Evolutionary conservation across 2,329 filamentous ascomycete genomes (phyloP).

Genomic region (Fusarium tuaranense): DNA sequence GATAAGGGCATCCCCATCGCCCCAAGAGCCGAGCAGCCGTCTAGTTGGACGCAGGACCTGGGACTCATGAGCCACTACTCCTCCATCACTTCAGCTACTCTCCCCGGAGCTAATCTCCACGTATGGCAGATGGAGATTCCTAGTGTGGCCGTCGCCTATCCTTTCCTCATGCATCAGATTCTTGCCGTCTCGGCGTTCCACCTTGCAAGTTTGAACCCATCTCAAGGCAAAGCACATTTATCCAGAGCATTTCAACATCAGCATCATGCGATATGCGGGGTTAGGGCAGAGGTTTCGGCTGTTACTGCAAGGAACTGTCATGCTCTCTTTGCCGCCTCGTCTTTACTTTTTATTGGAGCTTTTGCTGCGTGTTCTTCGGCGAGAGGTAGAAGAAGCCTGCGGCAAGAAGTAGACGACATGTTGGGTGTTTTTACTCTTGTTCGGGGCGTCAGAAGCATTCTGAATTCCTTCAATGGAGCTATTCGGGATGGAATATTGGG

Average conservation of each 20-base stretch:
- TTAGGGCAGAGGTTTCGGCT: conserved; percentile 1
- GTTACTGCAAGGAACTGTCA: conserved; percentile 8
- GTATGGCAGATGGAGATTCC: conserved; percentile 11
- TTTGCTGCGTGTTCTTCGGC: background rate
- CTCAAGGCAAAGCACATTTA: background rate
- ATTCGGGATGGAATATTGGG: background rate
- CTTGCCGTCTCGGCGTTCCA: conserved; percentile 18
- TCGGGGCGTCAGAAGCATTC: background rate
- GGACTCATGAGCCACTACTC: conserved; percentile 18
- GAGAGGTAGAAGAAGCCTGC: background rate
- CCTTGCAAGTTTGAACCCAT: conserved; percentile 1
- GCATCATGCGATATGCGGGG: conserved; percentile 11
- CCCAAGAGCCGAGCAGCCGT: background rate
- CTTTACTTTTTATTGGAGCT: conserved; percentile 5
- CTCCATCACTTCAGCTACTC: background rate
- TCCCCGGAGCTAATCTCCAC: conserved; percentile 6
- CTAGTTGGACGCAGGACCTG: conserved; percentile 4
- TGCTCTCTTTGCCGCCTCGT: conserved; percentile 14
- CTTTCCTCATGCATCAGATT: conserved; percentile 18
- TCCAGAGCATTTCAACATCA: conserved; percentile 13
- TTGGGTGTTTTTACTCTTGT: background rate
- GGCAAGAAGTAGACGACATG: background rate
- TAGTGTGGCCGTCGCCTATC: background rate
- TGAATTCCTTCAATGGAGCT: background rate
- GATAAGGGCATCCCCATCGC: background rate